Base-by-base conservation (phyloP, 164 flowering plant species). In the Nelumbo lutea region DNA sequence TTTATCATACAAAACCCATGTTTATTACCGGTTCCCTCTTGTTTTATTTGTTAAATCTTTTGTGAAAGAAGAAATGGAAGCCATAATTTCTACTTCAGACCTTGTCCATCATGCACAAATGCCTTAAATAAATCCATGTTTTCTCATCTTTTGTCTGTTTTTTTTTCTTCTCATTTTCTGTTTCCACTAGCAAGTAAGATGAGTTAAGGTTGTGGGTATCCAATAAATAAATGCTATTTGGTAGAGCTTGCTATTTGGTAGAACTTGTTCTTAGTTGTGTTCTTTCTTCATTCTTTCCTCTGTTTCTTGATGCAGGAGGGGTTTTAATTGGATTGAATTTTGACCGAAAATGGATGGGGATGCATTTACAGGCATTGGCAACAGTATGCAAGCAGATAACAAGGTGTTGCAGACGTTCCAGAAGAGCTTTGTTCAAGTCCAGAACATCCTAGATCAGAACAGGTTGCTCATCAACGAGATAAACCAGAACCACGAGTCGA, bases 301-400 rank as follows among this genome's bases (percentile, higher is more conserved):
- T 51, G 44, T 69, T 60, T 47, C 51, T 27, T 60, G 15, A 61
- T 70, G 51, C 77, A 69, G 68, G 72, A n/a, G 7, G 58, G 68
- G 68, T 41, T 58, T 68, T 73, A 58, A 61, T 59, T 69, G 60
- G 14, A 64, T 73, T 63, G 59, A 59, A 11, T 52, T 44, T 48
- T 66, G 61, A 52, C 43, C 65, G 72, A 44, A 43, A 71, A 90
- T 90, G 96, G 91, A 85, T n/a, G 93, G 86, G 4, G 89, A 83
- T 68, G 59, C 85, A 71, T 85, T 83, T 77, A 78, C 91, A 41
- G 76, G 86, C 45, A 58, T 82, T 15, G 87, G 82, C 53, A 85
- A 82, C 68, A 85, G 86, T 45, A 57, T 75, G 52, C 93, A 81
- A 72, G 78, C 88, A n/a, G 93, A 88, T 75, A 68, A 41, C 45